Base-by-base conservation (phyloP, 768 basidiomycete species). In the Pholiota conissans region DNA sequence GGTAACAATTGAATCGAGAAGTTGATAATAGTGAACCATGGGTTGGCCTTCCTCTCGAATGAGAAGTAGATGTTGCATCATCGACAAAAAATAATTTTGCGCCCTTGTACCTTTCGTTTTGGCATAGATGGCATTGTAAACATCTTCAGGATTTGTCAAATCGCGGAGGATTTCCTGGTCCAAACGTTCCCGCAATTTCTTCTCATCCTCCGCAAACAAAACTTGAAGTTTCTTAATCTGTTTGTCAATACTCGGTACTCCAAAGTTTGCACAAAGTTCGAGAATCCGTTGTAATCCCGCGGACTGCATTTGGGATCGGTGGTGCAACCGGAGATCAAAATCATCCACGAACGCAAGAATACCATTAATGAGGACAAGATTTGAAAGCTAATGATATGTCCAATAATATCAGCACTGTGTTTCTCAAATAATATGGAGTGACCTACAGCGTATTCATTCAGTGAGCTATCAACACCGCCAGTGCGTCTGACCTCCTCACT, bases 1-100 rank as follows among this genome's bases (percentile, higher is more conserved):
- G 46, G 92, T 87, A 45, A 98, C 84, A 45, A 98, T 78, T 6
- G 89, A 87, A 69, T 98, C 93, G 61, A 99, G 80, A 34, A 99
- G 82, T 70, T 93, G 93, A 71, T 91, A 98, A 69, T 95, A 91
- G 61, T 93, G 90, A 40, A 87, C 85, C 73, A 93, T 84, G 26
- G 86, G 79, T 32, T 89, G 87, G 5, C 89, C 92, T 63, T 98
- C 93, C 64, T 93, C 91, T 53, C 90, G 84, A 62, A 98, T 91
- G 62, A 98, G 84, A 18, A 98, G 79, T 56, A 99, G 71, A 72
- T 98, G 95, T 67, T 94, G 93, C 83, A 98, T 84, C 72, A 94
- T 90, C n/a, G 93, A 92, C 39, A 95, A 76, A 70, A 99, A 90
- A 69, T 95, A 87, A 61, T 91, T 87, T 63, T 82, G 79, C 5